These are phyloP conservation scores for Castanea mollissima DNA, from an alignment of 306 rosid species.

Conservation along the genomic window DNA sequence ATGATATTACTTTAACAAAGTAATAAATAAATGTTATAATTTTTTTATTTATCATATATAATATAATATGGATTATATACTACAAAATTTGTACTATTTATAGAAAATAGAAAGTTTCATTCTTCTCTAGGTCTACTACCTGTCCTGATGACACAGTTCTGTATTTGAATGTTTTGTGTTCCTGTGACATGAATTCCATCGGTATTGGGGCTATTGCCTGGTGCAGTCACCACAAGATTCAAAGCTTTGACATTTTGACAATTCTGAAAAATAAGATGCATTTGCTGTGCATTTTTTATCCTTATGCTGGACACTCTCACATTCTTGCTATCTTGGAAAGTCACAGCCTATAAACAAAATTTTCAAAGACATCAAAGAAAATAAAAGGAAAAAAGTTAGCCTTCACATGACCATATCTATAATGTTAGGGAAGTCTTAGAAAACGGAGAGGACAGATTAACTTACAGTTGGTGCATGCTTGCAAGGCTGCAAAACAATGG, in stretches of 20 bases:
- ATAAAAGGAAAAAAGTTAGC: slow-evolving; percentile 1
- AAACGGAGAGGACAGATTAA: not conserved
- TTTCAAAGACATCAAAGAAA: not conserved
- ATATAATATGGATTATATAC: too few species aligned
- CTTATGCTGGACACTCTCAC: slow-evolving; percentile 41
- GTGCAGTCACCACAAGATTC: slow-evolving; percentile 51
- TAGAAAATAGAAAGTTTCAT: not conserved
- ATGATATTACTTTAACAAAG: too few species aligned
- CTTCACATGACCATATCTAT: not conserved
- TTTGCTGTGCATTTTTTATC: slow-evolving; percentile 62
- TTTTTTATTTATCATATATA: too few species aligned
- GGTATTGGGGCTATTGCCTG: slow-evolving; percentile 76
- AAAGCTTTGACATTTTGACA: slow-evolving; percentile 51
- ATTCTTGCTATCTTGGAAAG: slow-evolving; percentile 49
- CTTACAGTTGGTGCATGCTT: slow-evolving; percentile 71
- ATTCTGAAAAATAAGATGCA: slow-evolving; percentile 55
- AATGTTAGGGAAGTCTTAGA: not conserved
- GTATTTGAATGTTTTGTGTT: slow-evolving; percentile 45
- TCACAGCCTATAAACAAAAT: slow-evolving; percentile 58
- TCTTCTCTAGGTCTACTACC: slow-evolving; percentile 50
- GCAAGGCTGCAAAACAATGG: slow-evolving; percentile 60
- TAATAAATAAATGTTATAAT: not conserved
- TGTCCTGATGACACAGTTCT: slow-evolving; percentile 48
- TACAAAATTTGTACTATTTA: not conserved
- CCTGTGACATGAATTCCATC: slow-evolving; percentile 82